Evolutionary conservation across 495 filamentous ascomycete species (phyloP).

Genomic region (Aspergillus coremiiformis): DNA sequence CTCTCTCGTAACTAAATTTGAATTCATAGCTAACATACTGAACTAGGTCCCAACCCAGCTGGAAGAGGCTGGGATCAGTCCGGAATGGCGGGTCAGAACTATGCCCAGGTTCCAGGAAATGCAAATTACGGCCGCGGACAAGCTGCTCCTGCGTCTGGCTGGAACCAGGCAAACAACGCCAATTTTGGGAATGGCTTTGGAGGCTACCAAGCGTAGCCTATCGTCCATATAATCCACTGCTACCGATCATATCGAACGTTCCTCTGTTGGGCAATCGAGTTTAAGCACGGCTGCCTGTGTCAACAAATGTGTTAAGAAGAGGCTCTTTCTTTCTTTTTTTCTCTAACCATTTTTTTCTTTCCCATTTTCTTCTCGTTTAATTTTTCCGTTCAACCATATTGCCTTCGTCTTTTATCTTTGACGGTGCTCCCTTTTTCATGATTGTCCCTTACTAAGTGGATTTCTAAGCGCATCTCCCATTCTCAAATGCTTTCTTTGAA

Average conservation of each 20-base stretch:
- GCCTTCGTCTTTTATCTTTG: slow-evolving; percentile 8
- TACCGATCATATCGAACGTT: slow-evolving; percentile 9
- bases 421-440: slow-evolving; percentile 16
- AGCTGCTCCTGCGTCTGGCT: slow-evolving; percentile 63
- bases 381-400: background rate
- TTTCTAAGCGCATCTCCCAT: slow-evolving; percentile 37
- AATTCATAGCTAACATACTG: slow-evolving; percentile 22
- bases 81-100: slow-evolving; percentile 51
- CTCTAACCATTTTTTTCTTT: slow-evolving; percentile 10
- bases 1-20: slow-evolving; percentile 12
- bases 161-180: slow-evolving; percentile 53
- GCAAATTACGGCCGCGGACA: slow-evolving; percentile 80
- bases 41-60: slow-evolving; percentile 50
- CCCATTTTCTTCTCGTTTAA: slow-evolving; percentile 7
- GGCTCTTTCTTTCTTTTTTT: slow-evolving; percentile 6
- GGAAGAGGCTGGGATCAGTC: slow-evolving; percentile 58
- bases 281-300: slow-evolving; percentile 1
- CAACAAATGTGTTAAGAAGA: slow-evolving; percentile 12
- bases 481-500: slow-evolving; percentile 38
- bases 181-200: slow-evolving; percentile 47
- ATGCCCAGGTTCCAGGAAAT: slow-evolving; percentile 56
- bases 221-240: slow-evolving; percentile 5
- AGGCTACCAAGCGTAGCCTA: slow-evolving; percentile 45
- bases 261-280: background rate
- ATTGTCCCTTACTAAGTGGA: slow-evolving; percentile 30